Evolutionary conservation across 129 eudicot genomes (phyloP).

Genomic region (Artemisia tridentata): DNA sequence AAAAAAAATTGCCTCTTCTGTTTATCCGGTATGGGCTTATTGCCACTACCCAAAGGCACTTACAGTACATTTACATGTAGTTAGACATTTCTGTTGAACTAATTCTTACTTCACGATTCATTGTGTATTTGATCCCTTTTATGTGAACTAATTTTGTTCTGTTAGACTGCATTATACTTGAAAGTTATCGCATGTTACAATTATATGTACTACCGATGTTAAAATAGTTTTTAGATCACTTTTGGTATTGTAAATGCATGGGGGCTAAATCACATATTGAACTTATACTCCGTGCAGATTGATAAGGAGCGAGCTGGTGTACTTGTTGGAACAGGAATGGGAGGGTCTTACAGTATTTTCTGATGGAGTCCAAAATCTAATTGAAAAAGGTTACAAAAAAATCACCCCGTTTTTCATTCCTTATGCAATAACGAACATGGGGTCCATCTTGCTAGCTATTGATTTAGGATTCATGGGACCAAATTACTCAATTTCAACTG

Average conservation of each 20-base stretch:
- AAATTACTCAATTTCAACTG: too few relatives aligned
- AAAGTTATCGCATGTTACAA: too few relatives aligned
- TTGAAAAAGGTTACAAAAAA: constrained; percentile 82
- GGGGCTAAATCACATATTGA: too few relatives aligned
- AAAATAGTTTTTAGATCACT: too few relatives aligned
- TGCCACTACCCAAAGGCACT: too few relatives aligned
- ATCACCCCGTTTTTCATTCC: constrained; percentile 96
- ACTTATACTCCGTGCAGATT: constrained; percentile 68
- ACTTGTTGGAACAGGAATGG: constrained; percentile 98
- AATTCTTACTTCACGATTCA: not conserved
- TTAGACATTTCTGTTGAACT: not conserved
- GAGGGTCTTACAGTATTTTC: constrained; percentile 91
- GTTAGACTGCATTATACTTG: too few relatives aligned
- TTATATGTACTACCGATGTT: too few relatives aligned
- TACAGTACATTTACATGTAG: too few relatives aligned
- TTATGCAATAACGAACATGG: constrained; percentile 96
- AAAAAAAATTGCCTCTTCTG: too few relatives aligned
- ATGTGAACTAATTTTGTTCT: not conserved
- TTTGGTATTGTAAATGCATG: too few relatives aligned
- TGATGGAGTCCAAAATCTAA: constrained; percentile 80
- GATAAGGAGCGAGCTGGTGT: constrained; percentile 92
- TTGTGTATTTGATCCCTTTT: not conserved
- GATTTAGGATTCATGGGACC: constrained; percentile 97
- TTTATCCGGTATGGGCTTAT: too few relatives aligned
- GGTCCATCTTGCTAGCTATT: constrained; percentile 83